phyloP scores from a whole-genome alignment of 768 basidiomycete species.

The Dictyophora rubrovolvata region DNA sequence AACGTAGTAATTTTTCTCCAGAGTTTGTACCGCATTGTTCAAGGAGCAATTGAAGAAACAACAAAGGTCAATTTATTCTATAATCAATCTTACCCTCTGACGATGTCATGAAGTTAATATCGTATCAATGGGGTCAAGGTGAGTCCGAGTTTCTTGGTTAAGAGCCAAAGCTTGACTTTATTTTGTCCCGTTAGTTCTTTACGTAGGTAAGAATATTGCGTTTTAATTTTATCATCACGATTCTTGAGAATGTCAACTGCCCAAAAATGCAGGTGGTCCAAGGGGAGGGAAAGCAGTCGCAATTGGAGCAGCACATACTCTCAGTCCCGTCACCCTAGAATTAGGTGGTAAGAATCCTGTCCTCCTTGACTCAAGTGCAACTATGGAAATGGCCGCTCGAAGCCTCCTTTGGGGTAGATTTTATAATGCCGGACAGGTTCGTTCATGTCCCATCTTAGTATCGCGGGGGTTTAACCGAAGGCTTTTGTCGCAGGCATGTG shows the following conservation, averaged over 20 bases:
- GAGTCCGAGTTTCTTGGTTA: constrained; percentile 8
- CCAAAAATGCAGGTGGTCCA: constrained; percentile 24
- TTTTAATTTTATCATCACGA: not conserved
- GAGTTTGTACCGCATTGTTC: constrained; percentile 10
- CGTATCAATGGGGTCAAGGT: constrained; percentile 61
- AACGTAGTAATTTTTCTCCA: not conserved
- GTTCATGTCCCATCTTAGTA: not conserved
- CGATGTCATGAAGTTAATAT: constrained; percentile 35
- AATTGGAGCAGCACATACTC: constrained; percentile 61
- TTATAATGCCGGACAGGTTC: constrained; percentile 54
- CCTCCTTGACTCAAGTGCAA: constrained; percentile 57
- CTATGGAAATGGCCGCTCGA: constrained; percentile 53
- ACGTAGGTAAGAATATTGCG: constrained; percentile 34
- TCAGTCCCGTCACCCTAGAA: constrained; percentile 60
- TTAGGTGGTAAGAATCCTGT: constrained; percentile 56
- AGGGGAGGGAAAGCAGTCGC: constrained; percentile 60
- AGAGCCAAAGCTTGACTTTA: constrained; percentile 10
- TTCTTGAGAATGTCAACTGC: not conserved
- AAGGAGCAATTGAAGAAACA: constrained; percentile 13
- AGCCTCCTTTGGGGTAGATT: constrained; percentile 73
- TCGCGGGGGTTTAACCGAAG: not conserved
- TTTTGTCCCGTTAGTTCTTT: constrained; percentile 34
- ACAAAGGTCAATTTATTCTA: not conserved
- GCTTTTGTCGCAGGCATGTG: constrained; percentile 43
- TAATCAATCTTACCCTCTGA: not conserved